Evolutionary conservation across 768 basidiomycete genomes (phyloP).

Genomic region (Lactifluus piperatus): DNA sequence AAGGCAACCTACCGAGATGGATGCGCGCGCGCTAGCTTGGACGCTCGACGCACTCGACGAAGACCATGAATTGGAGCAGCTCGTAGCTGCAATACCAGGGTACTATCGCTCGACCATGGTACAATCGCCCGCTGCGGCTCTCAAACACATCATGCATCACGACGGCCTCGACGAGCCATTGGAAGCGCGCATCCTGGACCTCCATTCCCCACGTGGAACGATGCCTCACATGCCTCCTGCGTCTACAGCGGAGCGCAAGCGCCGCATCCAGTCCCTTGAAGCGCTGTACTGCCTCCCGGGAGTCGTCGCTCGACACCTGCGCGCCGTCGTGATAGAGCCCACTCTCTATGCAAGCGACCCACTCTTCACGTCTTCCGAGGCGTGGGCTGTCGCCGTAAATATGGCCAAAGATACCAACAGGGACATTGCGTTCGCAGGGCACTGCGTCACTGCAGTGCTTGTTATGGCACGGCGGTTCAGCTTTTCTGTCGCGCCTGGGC

Average conservation of each 20-base stretch:
- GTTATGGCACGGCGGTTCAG: background rate
- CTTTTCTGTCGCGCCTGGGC: background rate
- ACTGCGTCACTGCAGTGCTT: constrained; percentile 5
- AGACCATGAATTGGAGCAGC: constrained; percentile 9
- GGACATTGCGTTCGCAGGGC: constrained; percentile 5
- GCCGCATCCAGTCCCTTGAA: constrained; percentile 1
- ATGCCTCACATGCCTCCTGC: background rate
- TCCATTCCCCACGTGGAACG: constrained; percentile 4
- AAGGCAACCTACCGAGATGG: constrained; percentile 1
- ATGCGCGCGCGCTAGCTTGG: background rate
- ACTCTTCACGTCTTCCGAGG: constrained; percentile 5
- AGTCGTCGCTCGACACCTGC: background rate
- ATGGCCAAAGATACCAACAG: background rate
- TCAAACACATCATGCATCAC: background rate
- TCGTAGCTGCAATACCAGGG: background rate
- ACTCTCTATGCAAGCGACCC: background rate
- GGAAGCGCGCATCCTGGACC: constrained; percentile 13
- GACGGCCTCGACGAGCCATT: constrained; percentile 8
- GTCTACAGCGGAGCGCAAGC: background rate
- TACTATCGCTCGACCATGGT: background rate
- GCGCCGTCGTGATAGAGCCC: background rate
- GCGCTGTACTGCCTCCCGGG: constrained; percentile 11
- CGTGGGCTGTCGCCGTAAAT: background rate
- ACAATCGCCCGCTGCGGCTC: background rate
- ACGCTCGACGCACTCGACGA: constrained; percentile 5